Base-by-base conservation (phyloP, 257 asterid genomes). In the Gentiana dahurica region DNA sequence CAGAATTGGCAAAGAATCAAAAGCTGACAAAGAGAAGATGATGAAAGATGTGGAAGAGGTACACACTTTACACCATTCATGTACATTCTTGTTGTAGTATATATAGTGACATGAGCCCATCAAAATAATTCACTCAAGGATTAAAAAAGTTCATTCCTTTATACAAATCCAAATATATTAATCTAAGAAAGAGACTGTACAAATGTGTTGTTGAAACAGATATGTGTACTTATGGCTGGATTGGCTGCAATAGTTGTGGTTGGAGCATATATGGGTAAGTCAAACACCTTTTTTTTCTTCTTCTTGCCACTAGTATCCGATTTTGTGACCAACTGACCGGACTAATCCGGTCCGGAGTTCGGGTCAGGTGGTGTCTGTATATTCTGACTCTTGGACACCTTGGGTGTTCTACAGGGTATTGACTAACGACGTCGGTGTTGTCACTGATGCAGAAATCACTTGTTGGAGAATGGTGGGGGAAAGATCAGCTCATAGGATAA, bases 381-480 rank as follows among this genome's bases (percentile, higher is more conserved):
- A 5, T 41, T 5, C 8, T 58, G 24, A 3, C 49, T 53, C 54
- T 58, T 53, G 56, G 46, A 39, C 48, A 44, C 53, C 49, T 58
- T 12, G 24, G 39, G 51, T 49, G 34, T 38, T 39, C 24, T 24
- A 24, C 24, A 55, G 58, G 51, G 33, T 15, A 4, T 45, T 12
- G 49, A 12, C 12, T 43, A 51, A 15, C 49, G 46, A 60, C n/a
- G 36, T 52, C 34, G 6, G 3, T 35, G 5, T 37, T 15, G 10
- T 43, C 52, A 55, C 12, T 13, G 48, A 65, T 61, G 70, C 80
- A 87, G 96, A 87, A 81, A 81, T 85, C 53, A 75, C 89, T 51
- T 87, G 95, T 58, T 84, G 93, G 95, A 84, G 89, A 74, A 58
- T 87, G 68, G 87, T 87, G 5, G 93, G 96, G 49, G 96, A 87